Evolutionary conservation across 768 basidiomycete genomes (phyloP), one percentile per base, ranked within the genome.

Genomic region (Pulveroboletus sp.): DNA sequence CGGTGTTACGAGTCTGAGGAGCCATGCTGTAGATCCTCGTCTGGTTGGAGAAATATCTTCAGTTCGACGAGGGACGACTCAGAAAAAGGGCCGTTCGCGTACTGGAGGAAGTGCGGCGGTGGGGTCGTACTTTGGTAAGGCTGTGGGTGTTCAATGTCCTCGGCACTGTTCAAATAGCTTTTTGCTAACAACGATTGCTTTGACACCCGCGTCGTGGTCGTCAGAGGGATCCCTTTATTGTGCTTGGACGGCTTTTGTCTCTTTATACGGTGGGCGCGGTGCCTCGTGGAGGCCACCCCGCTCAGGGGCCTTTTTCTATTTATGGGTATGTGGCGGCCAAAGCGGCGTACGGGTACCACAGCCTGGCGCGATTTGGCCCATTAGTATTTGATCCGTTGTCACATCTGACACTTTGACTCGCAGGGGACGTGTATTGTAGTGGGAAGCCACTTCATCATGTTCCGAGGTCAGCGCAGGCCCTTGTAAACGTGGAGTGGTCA

Each of bases 81-180:
- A 17, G 14, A 24, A 11, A 27, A 5, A 17, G 35, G 42, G 13
- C 32, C 6, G 43, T 17, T 18, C 18, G 44, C 57, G 0, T 41
- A 59, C 57, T 45, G 15, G 36, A 2, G n/a, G 32, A 31, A 31
- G 13, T 5, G 43, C 13, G 28, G 37, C 27, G 4, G 10, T 27
- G 33, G 15, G n/a, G 6, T 18, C 8, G 18, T 17, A 32, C 27
- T 18, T n/a, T 15, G 11, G 11, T 17, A 37, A 24, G 33, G 38
- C 17, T 42, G 39, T 51, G 42, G 44, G 21, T 44, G 40, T 50
- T 18, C 27, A 36, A 13, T 32, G 43, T 28, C 18, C 18, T 21
- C 46, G 40, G n/a, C 42, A n/a, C 26, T 8, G 54, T 47, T 68
- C 49, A 69, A 60, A 61, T 68, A 64, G 28, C 6, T 39, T 53